Evolutionary conservation across 345 rosid genomes (phyloP).

Genomic region (Turritis glabra): DNA sequence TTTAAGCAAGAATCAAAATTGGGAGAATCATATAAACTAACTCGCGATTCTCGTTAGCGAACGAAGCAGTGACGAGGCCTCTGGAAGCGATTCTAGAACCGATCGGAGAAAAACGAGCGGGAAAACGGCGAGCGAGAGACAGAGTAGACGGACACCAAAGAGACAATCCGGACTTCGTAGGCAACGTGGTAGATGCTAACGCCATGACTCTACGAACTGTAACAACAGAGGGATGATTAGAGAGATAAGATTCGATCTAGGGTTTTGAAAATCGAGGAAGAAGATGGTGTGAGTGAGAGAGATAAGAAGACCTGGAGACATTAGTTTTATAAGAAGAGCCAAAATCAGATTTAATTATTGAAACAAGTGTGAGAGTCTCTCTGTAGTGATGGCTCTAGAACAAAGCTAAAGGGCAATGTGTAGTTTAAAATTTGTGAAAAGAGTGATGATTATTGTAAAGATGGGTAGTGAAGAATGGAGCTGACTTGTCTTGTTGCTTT

Average conservation of each 20-base stretch:
- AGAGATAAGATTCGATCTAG: slow-evolving; percentile 27
- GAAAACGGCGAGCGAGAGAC: slow-evolving; percentile 47
- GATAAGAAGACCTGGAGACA: slow-evolving; percentile 50
- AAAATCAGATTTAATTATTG: slow-evolving; percentile 20
- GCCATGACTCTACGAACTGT: slow-evolving; percentile 67
- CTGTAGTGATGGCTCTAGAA: slow-evolving; percentile 42
- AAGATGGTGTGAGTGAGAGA: slow-evolving; percentile 27
- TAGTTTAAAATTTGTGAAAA: slow-evolving; percentile 6
- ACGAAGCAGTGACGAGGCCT: slow-evolving; percentile 61
- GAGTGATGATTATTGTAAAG: neutral
- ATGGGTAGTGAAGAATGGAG: slow-evolving; percentile 20
- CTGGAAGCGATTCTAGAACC: slow-evolving; percentile 48
- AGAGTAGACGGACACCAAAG: slow-evolving; percentile 56
- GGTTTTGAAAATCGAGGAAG: slow-evolving; percentile 14
- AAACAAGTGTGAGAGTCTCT: slow-evolving; percentile 1
- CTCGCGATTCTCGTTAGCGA: slow-evolving; percentile 92
- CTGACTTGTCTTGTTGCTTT: slow-evolving; percentile 32
- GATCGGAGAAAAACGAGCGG: slow-evolving; percentile 41
- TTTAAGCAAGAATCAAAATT: neutral
- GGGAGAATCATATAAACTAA: slow-evolving; percentile 31
- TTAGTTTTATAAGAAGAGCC: slow-evolving; percentile 19
- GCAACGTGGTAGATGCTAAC: slow-evolving; percentile 48
- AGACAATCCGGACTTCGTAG: slow-evolving; percentile 61
- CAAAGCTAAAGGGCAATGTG: slow-evolving; percentile 34
- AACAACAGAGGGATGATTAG: slow-evolving; percentile 35